phyloP scores from a whole-genome alignment of 257 asterid genomes.

The Petrea volubilis region DNA sequence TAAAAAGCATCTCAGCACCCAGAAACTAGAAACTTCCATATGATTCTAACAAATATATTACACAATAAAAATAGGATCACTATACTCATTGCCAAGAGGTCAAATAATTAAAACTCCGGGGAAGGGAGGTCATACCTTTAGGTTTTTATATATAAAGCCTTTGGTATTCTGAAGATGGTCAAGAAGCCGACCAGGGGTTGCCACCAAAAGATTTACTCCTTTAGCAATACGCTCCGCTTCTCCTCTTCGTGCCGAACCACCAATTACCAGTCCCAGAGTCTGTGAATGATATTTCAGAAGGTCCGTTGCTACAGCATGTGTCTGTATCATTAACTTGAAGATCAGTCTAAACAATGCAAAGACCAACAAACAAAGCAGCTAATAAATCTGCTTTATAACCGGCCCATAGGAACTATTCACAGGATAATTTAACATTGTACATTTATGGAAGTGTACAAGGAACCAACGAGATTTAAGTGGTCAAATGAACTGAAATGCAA shows the following conservation, averaged over 20 bases:
- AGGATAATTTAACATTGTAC: not conserved
- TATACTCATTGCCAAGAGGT: no score
- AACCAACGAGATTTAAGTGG: not conserved
- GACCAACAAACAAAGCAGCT: not conserved
- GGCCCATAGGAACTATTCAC: not conserved
- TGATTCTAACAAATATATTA: no score
- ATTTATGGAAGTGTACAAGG: not conserved
- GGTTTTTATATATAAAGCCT: constrained; percentile 75
- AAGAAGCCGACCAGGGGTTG: constrained; percentile 96
- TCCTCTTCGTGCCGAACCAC: constrained; percentile 76
- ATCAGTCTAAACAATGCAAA: constrained; percentile 7
- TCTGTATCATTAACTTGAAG: constrained; percentile 44
- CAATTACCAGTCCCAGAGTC: constrained; percentile 78
- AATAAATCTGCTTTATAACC: not conserved
- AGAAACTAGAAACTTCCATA: no score
- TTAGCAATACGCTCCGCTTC: constrained; percentile 84
- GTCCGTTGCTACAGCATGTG: constrained; percentile 90
- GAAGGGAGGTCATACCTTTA: no score
- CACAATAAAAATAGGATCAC: no score
- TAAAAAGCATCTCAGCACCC: no score
- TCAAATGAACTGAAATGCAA: not conserved
- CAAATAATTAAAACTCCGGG: no score
- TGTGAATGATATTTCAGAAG: constrained; percentile 89
- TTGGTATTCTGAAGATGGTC: constrained; percentile 94
- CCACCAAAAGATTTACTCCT: constrained; percentile 80